phyloP scores from a whole-genome alignment of 345 rosid species.

The Eucalyptus erythrocorys region DNA sequence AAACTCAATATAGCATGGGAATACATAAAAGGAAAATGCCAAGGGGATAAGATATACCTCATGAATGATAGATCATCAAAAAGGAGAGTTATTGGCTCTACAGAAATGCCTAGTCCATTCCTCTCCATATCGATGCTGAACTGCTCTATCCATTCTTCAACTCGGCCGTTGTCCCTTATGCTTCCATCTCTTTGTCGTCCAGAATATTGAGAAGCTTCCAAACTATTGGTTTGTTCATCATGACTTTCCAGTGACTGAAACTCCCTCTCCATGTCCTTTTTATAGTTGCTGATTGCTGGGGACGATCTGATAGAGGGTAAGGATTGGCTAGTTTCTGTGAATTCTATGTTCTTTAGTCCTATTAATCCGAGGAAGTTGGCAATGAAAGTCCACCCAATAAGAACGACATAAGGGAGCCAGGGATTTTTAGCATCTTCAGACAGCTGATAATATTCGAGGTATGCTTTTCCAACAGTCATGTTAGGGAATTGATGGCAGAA shows the following conservation, averaged over 20 bases:
- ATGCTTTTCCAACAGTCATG: conserved; percentile 18
- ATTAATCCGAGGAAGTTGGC: conserved; percentile 10
- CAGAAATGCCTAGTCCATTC: conserved; percentile 5
- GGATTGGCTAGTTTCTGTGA: conserved; percentile 5
- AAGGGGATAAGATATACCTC: not conserved
- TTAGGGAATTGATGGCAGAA: conserved; percentile 12
- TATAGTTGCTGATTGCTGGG: not conserved
- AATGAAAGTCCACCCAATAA: conserved; percentile 5
- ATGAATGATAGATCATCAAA: conserved; percentile 14
- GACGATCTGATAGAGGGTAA: conserved; percentile 2
- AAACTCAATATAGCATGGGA: not conserved
- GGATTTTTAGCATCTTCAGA: conserved; percentile 4
- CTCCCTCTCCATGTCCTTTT: not conserved
- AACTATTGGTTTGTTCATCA: not conserved
- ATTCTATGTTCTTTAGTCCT: conserved; percentile 10
- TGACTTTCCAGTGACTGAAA: not conserved
- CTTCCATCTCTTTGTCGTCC: not conserved
- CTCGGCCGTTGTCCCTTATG: not conserved
- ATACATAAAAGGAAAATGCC: not conserved
- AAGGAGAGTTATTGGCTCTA: conserved; percentile 9
- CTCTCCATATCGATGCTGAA: not conserved
- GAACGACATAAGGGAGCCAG: conserved; percentile 12
- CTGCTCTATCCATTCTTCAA: not conserved
- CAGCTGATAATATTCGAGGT: conserved; percentile 10
- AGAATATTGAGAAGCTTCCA: not conserved